phyloP scores from a whole-genome alignment of 768 basidiomycete genomes.

The Russula abietina region DNA sequence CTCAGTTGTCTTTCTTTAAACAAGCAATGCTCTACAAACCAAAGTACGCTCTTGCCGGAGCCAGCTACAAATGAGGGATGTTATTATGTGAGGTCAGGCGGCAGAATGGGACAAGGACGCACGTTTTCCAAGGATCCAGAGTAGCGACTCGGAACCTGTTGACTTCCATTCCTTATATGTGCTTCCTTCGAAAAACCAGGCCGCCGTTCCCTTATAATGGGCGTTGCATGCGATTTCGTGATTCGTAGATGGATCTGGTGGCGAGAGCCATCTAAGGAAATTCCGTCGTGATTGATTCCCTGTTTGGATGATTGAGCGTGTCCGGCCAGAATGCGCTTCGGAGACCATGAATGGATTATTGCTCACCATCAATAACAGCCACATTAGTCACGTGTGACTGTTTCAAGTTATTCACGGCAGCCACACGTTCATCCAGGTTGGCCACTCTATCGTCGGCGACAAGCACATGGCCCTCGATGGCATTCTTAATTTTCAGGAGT shows the following conservation, averaged over 20 bases:
- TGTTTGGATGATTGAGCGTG: neutral
- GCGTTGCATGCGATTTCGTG: neutral
- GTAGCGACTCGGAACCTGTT: neutral
- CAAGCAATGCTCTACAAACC: neutral
- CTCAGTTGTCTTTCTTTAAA: neutral
- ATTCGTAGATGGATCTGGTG: conserved; percentile 5
- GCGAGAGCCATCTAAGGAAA: conserved; percentile 3
- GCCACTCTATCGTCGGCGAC: too few relatives aligned
- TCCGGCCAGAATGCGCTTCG: too few relatives aligned
- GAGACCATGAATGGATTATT: neutral
- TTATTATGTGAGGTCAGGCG: neutral
- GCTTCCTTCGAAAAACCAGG: conserved; percentile 2
- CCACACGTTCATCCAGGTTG: neutral
- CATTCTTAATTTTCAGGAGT: neutral
- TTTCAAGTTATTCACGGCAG: neutral
- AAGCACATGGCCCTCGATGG: neutral
- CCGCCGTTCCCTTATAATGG: neutral
- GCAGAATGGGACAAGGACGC: neutral
- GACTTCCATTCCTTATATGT: neutral
- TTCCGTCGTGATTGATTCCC: neutral
- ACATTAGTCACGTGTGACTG: neutral
- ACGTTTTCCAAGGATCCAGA: conserved; percentile 12
- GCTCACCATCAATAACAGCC: too few relatives aligned
- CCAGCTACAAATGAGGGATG: neutral
- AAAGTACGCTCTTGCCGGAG: conserved; percentile 10